Base-by-base conservation (phyloP, 495 filamentous ascomycete genomes). In the Hyaloscypha bicolor region DNA sequence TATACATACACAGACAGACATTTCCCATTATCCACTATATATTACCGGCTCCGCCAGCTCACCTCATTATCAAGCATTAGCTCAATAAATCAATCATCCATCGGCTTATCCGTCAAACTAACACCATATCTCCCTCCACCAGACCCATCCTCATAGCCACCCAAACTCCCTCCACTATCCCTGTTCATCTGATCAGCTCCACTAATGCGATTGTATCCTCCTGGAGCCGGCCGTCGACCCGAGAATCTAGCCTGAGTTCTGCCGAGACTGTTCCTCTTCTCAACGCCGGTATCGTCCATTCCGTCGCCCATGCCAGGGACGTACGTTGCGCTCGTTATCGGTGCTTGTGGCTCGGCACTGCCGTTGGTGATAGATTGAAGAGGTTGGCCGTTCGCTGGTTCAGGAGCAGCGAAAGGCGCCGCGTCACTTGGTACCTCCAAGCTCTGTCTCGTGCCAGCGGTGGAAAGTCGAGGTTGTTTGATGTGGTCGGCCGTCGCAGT, bases 81-180 rank as follows among this genome's bases (percentile, higher is more conserved):
- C 42, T 48, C 11, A 48, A 48, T 29, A 6, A 53, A 37, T 69
- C 61, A 93, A 78, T 95, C 90, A 76, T 94, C 90, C 91, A 94
- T 93, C 16, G 93, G 90, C 77, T 85, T 87, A 74, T 97, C 93
- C 65, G 88, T 88, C 77, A 97, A 83, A 63, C 88, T 90, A 31
- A 96, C 91, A 29, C 93, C 91, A 66, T 83, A 78, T 9, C 66
- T 60, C 37, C 69, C 72, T 57, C 65, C 69, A 33, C 72, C 70
- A 35, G 55, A n/a, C 45, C 74, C 69, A 59, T 72, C 70, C 16
- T 67, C 66, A 30, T 65, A 21, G n/a, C 39, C 60, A 12, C 65
- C 60, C n/a, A 76, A 63, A 48, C 78, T 74, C 51, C 67, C 76
- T 6, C 80, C 60, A 39, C 70, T 76, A 58, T 79, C 74, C 64